Percentiles rank a stretch among this genome's conserved stretches.
Conservation (phyloP, 2,329 filamentous ascomycete genomes). For the Elsinoe ampelina region DNA sequence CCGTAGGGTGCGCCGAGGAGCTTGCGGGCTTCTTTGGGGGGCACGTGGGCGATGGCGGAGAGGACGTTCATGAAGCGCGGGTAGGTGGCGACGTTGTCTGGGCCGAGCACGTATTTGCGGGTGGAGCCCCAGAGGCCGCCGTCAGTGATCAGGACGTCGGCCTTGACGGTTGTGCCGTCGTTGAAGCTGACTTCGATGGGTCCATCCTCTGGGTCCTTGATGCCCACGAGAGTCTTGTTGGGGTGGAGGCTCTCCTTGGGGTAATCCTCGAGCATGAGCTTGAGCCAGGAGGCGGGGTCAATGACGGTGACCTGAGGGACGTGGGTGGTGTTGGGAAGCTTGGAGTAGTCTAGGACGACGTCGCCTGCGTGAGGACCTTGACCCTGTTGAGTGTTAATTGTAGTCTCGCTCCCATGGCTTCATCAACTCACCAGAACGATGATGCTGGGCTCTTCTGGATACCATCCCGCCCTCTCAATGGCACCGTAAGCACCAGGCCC, state of each 20-base stretch:
- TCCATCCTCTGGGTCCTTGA: conserved; percentile 12
- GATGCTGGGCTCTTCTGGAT: conserved; percentile 14
- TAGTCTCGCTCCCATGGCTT: not conserved
- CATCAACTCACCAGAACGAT: conserved; percentile 7
- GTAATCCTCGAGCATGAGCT: conserved; percentile 12
- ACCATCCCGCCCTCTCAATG: conserved; percentile 13
- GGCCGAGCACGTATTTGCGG: conserved; percentile 12
- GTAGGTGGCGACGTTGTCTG: conserved; percentile 13
- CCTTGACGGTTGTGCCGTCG: conserved; percentile 12
- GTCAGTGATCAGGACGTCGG: conserved; percentile 7
- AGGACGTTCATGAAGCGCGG: conserved; percentile 15
- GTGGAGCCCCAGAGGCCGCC: conserved; percentile 11
- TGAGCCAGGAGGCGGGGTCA: conserved; percentile 12
- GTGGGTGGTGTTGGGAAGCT: conserved; percentile 14
- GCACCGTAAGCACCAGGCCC: conserved; percentile 10
- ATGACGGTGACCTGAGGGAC: conserved; percentile 13
- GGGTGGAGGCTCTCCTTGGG: conserved; percentile 6
- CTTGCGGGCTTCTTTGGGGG: conserved; percentile 13
- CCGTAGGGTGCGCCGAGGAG: conserved; percentile 13
- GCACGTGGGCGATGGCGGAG: conserved; percentile 14
- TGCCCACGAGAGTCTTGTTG: conserved; percentile 13
- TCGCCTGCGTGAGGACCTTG: conserved; percentile 13
- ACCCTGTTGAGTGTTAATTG: not conserved
- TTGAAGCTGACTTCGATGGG: conserved; percentile 12
- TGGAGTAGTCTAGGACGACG: conserved; percentile 13